Evolutionary conservation across 106 monocot species (phyloP).

Genomic region (Agapanthus africanus): DNA sequence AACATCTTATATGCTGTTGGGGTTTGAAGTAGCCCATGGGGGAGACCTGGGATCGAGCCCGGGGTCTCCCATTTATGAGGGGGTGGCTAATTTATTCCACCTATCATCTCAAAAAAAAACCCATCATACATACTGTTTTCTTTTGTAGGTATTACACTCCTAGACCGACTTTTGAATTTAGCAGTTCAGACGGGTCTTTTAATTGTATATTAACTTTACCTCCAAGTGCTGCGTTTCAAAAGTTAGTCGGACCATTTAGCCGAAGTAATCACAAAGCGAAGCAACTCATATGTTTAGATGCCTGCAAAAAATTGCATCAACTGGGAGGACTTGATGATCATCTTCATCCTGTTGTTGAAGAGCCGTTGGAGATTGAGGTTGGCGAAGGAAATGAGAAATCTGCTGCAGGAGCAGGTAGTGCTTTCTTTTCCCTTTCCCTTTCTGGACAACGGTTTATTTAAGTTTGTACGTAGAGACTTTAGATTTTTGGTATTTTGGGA

Average conservation of each 20-base stretch:
- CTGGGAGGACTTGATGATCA: constrained; percentile 72
- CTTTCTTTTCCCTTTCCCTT: background rate
- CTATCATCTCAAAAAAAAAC: too few species aligned
- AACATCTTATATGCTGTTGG: constrained; percentile 3
- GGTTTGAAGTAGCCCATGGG: too few species aligned
- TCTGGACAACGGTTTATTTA: background rate
- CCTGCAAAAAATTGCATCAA: constrained; percentile 80
- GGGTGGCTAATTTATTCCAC: too few species aligned
- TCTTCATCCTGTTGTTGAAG: constrained; percentile 48
- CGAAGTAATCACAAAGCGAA: constrained; percentile 56
- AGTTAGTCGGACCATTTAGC: constrained; percentile 45
- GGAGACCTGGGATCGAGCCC: too few species aligned
- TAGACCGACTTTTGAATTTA: constrained; percentile 43
- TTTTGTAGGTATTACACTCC: constrained; percentile 49
- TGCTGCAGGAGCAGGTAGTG: constrained; percentile 49
- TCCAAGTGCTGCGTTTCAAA: constrained; percentile 68
- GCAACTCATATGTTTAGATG: constrained; percentile 71
- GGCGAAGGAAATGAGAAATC: constrained; percentile 17
- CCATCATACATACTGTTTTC: too few species aligned
- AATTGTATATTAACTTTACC: constrained; percentile 72
- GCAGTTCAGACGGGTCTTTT: constrained; percentile 23
- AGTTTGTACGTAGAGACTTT: too few species aligned
- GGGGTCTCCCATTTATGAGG: too few species aligned
- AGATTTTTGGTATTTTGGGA: too few species aligned
- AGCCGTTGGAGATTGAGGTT: constrained; percentile 22